Evolutionary conservation across 495 filamentous ascomycete species (phyloP).

Genomic region (Alectoria sarmentosa): DNA sequence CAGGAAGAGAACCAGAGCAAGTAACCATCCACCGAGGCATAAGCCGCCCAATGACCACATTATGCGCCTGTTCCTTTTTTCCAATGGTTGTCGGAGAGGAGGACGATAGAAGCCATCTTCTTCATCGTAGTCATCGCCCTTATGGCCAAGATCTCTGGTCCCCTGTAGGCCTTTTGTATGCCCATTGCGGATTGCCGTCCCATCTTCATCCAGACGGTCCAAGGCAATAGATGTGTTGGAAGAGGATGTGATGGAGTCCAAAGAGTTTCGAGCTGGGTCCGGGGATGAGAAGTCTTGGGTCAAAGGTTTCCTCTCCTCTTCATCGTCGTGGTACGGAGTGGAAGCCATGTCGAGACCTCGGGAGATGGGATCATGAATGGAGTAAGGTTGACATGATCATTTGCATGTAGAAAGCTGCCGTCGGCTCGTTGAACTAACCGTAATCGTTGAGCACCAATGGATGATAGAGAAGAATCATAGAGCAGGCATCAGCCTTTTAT

Average conservation of each 20-base stretch:
- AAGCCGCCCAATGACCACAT: constrained; percentile 61
- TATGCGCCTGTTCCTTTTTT: constrained; percentile 54
- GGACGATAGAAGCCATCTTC: constrained; percentile 44
- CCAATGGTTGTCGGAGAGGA: constrained; percentile 38
- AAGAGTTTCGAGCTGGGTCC: constrained; percentile 37
- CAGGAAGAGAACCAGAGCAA: constrained; percentile 71
- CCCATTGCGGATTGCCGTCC: constrained; percentile 25
- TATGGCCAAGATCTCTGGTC: constrained; percentile 28
- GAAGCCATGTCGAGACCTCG: constrained; percentile 22
- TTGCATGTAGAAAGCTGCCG: constrained; percentile 1
- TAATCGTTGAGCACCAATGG: not conserved
- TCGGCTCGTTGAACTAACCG: no score
- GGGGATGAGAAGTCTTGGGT: constrained; percentile 13
- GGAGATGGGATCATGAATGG: not conserved
- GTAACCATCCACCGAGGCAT: constrained; percentile 69
- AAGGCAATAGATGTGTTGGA: constrained; percentile 75
- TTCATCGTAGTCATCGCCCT: constrained; percentile 31
- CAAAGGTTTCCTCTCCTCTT: constrained; percentile 24
- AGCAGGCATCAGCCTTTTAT: not conserved
- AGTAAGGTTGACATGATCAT: not conserved
- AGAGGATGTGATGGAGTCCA: constrained; percentile 57
- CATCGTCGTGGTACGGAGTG: constrained; percentile 21
- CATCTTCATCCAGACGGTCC: constrained; percentile 54
- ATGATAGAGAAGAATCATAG: not conserved
- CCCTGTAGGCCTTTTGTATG: constrained; percentile 25